Conservation (phyloP, 2,329 filamentous ascomycete genomes). For the Trichoderma sp. region DNA sequence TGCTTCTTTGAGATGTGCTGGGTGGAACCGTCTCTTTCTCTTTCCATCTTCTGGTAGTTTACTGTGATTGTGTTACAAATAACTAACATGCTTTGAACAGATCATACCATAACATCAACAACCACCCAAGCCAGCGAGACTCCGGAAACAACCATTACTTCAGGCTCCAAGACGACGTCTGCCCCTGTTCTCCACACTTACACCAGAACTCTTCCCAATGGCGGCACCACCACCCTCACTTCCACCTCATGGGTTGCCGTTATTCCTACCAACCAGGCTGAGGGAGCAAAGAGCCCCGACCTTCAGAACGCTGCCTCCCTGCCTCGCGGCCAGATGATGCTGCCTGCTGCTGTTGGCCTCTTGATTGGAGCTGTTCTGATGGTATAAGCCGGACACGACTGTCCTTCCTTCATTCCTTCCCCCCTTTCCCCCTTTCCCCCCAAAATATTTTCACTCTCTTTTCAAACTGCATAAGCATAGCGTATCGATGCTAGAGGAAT, state of each 20-base stretch:
- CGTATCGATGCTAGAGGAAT: conserved; percentile 7
- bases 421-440: background rate
- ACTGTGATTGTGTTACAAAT: background rate
- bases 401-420: background rate
- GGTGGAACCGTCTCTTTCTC: background rate
- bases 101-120: conserved; percentile 22
- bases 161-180: conserved; percentile 34
- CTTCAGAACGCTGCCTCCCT: conserved; percentile 38
- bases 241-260: conserved; percentile 49
- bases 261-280: conserved; percentile 34
- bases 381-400: conserved; percentile 22
- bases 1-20: background rate
- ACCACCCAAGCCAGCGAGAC: conserved; percentile 3
- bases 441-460: background rate
- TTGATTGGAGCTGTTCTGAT: conserved; percentile 31
- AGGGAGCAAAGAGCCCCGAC: conserved; percentile 30
- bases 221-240: conserved; percentile 45
- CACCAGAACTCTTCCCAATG: conserved; percentile 46
- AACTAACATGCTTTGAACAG: background rate
- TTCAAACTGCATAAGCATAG: background rate
- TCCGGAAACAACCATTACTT: conserved; percentile 30
- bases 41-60: conserved; percentile 1
- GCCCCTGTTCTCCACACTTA: conserved; percentile 38
- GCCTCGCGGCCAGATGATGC: conserved; percentile 23
- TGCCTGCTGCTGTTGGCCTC: conserved; percentile 30